phyloP scores from a whole-genome alignment of 371 early-diverging fungal genomes.

The Rhizopus sp. region DNA sequence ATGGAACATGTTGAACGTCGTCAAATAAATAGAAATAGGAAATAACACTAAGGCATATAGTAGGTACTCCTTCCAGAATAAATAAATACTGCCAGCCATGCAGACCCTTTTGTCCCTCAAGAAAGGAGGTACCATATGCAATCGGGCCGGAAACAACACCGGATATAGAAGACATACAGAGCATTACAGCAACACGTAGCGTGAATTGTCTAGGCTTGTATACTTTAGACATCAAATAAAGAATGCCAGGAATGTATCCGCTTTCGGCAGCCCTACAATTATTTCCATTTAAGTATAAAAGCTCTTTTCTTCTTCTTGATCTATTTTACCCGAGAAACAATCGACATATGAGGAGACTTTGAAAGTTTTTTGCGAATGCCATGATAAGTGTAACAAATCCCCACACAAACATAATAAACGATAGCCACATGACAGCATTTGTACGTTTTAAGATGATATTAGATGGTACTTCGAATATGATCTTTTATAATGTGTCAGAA shows the following conservation, averaged over 20 bases:
- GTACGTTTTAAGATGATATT: slow-evolving; percentile 46
- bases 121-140: slow-evolving; percentile 35
- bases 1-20: slow-evolving; percentile 23
- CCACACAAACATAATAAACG: slow-evolving; percentile 53
- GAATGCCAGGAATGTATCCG: slow-evolving; percentile 37
- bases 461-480: slow-evolving; percentile 50
- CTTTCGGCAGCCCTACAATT: slow-evolving; percentile 31
- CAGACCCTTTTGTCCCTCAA: slow-evolving; percentile 35
- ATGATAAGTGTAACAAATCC: slow-evolving; percentile 43
- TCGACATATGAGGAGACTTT: slow-evolving; percentile 25
- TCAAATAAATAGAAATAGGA: slow-evolving; percentile 40
- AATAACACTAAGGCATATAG: slow-evolving; percentile 31
- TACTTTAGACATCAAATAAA: slow-evolving; percentile 30
- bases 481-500: slow-evolving; percentile 3
- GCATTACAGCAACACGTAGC: slow-evolving; percentile 25
- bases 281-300: neutral
- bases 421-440: slow-evolving; percentile 46
- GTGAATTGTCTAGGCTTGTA: slow-evolving; percentile 30
- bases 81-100: slow-evolving; percentile 52
- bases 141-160: slow-evolving; percentile 36
- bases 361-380: slow-evolving; percentile 39
- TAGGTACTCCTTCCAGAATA: slow-evolving; percentile 42
- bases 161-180: slow-evolving; percentile 29
- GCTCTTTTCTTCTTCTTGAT: neutral
- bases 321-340: slow-evolving; percentile 38